phyloP scores from a whole-genome alignment of 2,329 filamentous ascomycete genomes.

The Davidsoniella australis region DNA sequence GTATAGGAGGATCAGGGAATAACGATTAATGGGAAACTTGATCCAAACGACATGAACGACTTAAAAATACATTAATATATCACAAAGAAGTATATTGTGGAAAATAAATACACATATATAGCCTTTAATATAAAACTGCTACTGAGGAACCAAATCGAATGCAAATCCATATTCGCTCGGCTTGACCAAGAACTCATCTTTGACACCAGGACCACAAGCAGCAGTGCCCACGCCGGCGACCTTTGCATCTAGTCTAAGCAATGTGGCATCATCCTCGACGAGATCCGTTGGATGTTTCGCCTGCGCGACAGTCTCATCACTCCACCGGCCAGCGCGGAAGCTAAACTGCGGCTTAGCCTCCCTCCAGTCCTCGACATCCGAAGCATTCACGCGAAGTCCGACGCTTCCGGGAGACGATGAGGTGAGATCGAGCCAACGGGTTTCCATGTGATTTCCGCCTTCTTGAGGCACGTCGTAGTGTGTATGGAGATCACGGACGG shows the following conservation, averaged over 20 bases:
- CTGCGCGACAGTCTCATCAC: constrained; percentile 32
- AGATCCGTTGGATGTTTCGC: constrained; percentile 50
- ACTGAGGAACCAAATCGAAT: constrained; percentile 21
- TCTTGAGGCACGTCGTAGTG: constrained; percentile 56
- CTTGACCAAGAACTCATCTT: constrained; percentile 27
- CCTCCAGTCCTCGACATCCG: constrained; percentile 15
- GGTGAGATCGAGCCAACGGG: constrained; percentile 31
- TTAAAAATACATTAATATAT: not conserved
- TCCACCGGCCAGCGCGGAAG: constrained; percentile 40
- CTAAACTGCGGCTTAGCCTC: constrained; percentile 10
- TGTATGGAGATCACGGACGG: constrained; percentile 35
- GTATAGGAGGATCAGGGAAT: constrained; percentile 1
- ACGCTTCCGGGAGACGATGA: too few relatives aligned
- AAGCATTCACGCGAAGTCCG: constrained; percentile 17
- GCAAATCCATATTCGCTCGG: constrained; percentile 24
- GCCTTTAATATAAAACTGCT: too few relatives aligned
- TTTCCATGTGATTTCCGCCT: constrained; percentile 45
- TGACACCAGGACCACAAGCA: constrained; percentile 31
- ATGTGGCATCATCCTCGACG: constrained; percentile 27
- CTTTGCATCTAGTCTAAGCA: constrained; percentile 26
- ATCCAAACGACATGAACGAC: not conserved
- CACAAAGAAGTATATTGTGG: constrained; percentile 14
- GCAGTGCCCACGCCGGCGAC: constrained; percentile 33
- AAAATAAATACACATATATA: too few relatives aligned
- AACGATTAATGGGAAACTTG: not conserved